A percentile compares a stretch with the other conserved stretches of the same genome.
phyloP scores from a whole-genome alignment of 2,329 filamentous ascomycete species.

The Cladosporium sp. region DNA sequence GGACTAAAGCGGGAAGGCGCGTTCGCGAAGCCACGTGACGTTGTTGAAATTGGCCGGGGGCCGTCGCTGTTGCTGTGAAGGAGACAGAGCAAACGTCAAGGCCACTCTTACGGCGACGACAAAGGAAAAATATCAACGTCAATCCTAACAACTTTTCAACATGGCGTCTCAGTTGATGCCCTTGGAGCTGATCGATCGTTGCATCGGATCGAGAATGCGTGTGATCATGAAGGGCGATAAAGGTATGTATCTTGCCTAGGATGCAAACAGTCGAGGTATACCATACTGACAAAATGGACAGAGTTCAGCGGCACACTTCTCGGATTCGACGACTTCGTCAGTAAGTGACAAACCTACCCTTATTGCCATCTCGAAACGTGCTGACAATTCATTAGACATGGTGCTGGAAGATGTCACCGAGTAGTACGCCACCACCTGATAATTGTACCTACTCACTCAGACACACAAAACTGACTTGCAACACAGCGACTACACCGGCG shows the following conservation, averaged over 20 bases:
- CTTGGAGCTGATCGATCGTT: conserved; percentile 92
- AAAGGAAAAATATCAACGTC: background rate
- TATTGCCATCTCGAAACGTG: background rate
- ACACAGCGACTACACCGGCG: conserved; percentile 79
- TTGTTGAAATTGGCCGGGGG: no score
- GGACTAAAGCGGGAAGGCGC: background rate
- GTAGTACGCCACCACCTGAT: conserved; percentile 58
- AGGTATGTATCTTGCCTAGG: conserved; percentile 58
- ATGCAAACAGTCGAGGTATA: conserved; percentile 14
- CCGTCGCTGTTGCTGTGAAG: background rate
- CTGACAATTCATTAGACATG: conserved; percentile 66
- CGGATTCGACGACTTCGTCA: conserved; percentile 99
- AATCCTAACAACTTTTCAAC: background rate
- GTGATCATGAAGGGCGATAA: conserved; percentile 99
- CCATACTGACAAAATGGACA: conserved; percentile 35
- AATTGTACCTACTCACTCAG: background rate
- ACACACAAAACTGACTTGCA: conserved; percentile 3
- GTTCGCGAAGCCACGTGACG: no score
- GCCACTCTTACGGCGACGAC: background rate
- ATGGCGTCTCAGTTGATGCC: conserved; percentile 35
- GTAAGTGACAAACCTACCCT: conserved; percentile 58
- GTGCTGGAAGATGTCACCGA: conserved; percentile 96
- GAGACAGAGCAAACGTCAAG: background rate
- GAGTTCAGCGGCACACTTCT: conserved; percentile 93
- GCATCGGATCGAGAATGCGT: conserved; percentile 95